These are phyloP conservation scores for Cladosporium sp. DNA, from an alignment of 2,329 filamentous ascomycete species.

Conservation along the genomic window DNA sequence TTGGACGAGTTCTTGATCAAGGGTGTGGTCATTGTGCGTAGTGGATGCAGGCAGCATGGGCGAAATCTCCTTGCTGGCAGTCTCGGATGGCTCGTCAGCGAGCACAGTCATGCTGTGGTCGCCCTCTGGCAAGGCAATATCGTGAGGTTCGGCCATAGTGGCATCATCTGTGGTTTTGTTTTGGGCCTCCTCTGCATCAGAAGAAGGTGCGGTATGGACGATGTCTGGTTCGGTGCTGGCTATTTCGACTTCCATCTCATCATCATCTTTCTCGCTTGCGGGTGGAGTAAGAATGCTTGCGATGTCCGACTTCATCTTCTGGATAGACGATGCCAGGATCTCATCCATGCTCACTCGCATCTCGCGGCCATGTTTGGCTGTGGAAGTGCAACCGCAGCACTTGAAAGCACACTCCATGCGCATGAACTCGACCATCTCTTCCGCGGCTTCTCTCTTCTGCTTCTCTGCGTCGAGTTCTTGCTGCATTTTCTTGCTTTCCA, in stretches of 20 bases:
- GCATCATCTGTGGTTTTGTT: conserved; percentile 6
- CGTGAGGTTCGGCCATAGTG: conserved; percentile 16
- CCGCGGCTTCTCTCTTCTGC: conserved; percentile 61
- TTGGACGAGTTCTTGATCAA: not conserved
- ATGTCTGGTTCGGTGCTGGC: not conserved
- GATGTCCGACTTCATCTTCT: conserved; percentile 35
- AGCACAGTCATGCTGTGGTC: conserved; percentile 26
- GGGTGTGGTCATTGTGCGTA: not conserved
- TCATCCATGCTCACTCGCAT: conserved; percentile 16
- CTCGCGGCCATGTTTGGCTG: conserved; percentile 5
- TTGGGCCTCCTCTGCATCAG: not conserved
- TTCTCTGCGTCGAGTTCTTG: conserved; percentile 51
- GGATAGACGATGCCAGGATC: conserved; percentile 28
- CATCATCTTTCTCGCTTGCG: conserved; percentile 57
- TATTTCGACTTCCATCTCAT: conserved; percentile 19
- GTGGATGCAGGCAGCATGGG: not conserved
- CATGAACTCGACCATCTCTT: conserved; percentile 72
- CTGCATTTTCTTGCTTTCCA: conserved; percentile 46
- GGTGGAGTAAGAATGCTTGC: conserved; percentile 58
- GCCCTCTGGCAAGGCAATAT: conserved; percentile 10
- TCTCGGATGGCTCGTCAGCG: not conserved
- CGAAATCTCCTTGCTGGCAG: not conserved
- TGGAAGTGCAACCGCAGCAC: conserved; percentile 54
- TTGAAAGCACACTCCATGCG: conserved; percentile 69
- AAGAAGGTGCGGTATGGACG: not conserved